phyloP scores from a whole-genome alignment of 2,329 filamentous ascomycete species.

The Cladosporium sp. region DNA sequence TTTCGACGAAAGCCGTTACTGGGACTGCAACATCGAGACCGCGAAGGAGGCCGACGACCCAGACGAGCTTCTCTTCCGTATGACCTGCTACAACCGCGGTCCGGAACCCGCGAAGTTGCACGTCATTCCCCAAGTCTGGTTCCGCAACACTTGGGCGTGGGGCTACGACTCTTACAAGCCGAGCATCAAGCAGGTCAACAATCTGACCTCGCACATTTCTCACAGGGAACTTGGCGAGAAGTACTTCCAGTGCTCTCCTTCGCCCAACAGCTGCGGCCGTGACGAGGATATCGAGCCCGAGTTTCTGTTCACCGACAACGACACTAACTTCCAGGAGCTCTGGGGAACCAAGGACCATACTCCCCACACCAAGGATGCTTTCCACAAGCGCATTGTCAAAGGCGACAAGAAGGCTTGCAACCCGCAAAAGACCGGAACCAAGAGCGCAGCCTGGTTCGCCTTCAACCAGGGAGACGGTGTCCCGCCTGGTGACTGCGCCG shows the following conservation, averaged over 20 bases:
- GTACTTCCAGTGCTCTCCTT: constrained; percentile 82
- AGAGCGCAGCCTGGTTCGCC: constrained; percentile 84
- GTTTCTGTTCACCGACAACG: constrained; percentile 91
- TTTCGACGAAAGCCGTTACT: constrained; percentile 88
- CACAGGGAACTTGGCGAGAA: constrained; percentile 79
- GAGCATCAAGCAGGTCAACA: constrained; percentile 62
- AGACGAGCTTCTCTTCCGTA: constrained; percentile 87
- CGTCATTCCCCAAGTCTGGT: constrained; percentile 93
- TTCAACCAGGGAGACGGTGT: constrained; percentile 90
- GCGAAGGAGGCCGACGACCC: constrained; percentile 91
- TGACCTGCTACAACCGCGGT: constrained; percentile 94
- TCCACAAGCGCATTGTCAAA: constrained; percentile 83
- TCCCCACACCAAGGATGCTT: constrained; percentile 90
- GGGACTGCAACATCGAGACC: constrained; percentile 96
- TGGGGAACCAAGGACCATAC: constrained; percentile 75
- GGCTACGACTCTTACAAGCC: constrained; percentile 83
- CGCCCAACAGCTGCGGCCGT: constrained; percentile 74
- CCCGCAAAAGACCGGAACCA: constrained; percentile 75
- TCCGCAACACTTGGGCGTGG: constrained; percentile 97
- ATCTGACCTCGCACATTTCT: constrained; percentile 68
- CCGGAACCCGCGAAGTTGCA: constrained; percentile 86
- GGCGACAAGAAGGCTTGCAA: constrained; percentile 78
- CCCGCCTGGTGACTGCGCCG: constrained; percentile 84
- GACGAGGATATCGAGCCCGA: constrained; percentile 81
- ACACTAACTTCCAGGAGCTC: constrained; percentile 77